phyloP scores from a whole-genome alignment of 2,329 filamentous ascomycete genomes.

The Hortaea werneckii region DNA sequence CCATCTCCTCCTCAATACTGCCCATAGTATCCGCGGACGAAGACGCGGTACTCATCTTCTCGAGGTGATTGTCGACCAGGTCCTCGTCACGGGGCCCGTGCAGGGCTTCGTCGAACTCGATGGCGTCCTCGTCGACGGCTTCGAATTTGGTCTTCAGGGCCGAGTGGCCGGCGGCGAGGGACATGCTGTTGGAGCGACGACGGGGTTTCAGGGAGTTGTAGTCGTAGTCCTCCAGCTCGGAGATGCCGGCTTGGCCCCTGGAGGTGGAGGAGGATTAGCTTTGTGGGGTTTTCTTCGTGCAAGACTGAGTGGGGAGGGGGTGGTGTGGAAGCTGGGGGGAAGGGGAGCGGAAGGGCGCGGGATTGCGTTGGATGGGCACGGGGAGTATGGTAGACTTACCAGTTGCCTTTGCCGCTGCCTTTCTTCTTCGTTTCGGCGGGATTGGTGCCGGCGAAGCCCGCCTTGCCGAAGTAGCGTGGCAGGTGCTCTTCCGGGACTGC shows the following conservation, averaged over 20 bases:
- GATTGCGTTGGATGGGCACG: neutral
- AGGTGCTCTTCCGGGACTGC: conserved; percentile 60
- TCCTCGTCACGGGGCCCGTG: conserved; percentile 58
- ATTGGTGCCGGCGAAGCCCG: conserved; percentile 67
- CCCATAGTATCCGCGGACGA: conserved; percentile 44
- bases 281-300: neutral
- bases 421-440: conserved; percentile 97
- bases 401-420: conserved; percentile 84
- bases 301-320: neutral
- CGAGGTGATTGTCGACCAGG: conserved; percentile 27
- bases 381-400: conserved; percentile 47
- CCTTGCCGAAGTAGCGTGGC: conserved; percentile 88
- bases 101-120: conserved; percentile 62
- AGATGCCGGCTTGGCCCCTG: conserved; percentile 72
- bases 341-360: neutral
- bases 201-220: conserved; percentile 79
- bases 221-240: conserved; percentile 68
- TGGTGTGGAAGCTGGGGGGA: conserved; percentile 4
- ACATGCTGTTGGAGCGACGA: conserved; percentile 86
- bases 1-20: conserved; percentile 46
- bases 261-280: neutral
- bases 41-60: conserved; percentile 39
- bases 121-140: conserved; percentile 74
- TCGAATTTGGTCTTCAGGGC: conserved; percentile 98
- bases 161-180: conserved; percentile 55